Conservation (phyloP, 2,329 filamentous ascomycete genomes). For the Beauveria asiatica region DNA sequence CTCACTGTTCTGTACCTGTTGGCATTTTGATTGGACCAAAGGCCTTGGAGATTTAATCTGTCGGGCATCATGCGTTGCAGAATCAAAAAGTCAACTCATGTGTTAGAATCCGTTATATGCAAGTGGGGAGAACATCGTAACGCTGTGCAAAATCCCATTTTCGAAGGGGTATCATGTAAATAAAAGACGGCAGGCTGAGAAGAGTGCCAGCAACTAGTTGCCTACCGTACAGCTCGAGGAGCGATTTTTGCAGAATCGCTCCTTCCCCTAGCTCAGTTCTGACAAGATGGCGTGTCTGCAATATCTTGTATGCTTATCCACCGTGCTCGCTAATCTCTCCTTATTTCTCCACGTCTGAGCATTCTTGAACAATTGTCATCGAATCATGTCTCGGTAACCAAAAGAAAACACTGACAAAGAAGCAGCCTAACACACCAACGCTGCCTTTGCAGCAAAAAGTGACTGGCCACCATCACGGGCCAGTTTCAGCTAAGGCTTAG, state of each 20-base stretch:
- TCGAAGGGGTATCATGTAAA: constrained; percentile 9
- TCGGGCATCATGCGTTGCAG: background rate
- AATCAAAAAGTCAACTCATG: background rate
- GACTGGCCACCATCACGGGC: background rate
- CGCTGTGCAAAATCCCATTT: background rate
- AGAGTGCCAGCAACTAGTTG: background rate
- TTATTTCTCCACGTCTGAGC: background rate
- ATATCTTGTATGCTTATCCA: background rate
- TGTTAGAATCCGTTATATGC: background rate
- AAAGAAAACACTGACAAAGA: background rate
- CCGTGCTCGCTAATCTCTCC: background rate
- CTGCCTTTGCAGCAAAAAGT: background rate
- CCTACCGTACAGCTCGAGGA: background rate
- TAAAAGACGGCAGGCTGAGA: background rate
- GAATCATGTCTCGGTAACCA: background rate
- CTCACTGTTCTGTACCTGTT: background rate
- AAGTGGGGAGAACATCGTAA: background rate
- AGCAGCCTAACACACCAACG: background rate
- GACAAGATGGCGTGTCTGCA: background rate
- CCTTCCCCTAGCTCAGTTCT: background rate
- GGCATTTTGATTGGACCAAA: background rate
- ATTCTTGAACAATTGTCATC: background rate
- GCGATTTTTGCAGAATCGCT: background rate
- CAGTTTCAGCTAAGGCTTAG: constrained; percentile 56
- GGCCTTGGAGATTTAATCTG: background rate